Evolutionary conservation across 2,329 filamentous ascomycete species (phyloP), one percentile per base, ranked within the genome.

Genomic region (Raffaelea ambrosiae): DNA sequence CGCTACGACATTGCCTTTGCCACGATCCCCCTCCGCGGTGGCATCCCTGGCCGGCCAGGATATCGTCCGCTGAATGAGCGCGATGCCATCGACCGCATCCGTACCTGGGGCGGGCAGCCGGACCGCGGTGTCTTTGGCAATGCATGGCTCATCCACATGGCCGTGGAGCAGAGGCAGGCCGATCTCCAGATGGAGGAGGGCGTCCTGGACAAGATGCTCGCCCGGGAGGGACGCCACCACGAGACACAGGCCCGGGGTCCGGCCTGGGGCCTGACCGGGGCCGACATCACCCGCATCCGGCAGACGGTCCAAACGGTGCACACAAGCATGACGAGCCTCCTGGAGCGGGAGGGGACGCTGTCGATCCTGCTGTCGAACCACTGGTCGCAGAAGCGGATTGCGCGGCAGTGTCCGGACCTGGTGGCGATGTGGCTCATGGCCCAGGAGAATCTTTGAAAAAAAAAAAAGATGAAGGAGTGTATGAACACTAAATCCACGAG

Each of bases 281-380:
- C n/a, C n/a, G n/a, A n/a, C n/a, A n/a, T n/a, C 18, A 21, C 20
- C 18, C 36, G 19, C 48, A 48, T 11, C 20, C 21, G 38, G 38
- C 31, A 10, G 31, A n/a, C 5, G 36, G 50, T 48, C 45, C 44
- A 18, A 4, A 33, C 11, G n/a, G 54, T 55, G 35, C 53, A 54
- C 40, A 31, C 50, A 41, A 39, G 20, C 14, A 49, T 55, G 49
- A 20, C 16, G 8, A 16, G 20, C 20, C 42, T 55, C 7, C 21
- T 13, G 2, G 14, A 18, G 3, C 23, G 39, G 5, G 54, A 54
- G 29, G 38, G 46, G 19, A 33, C 47, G 8, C 41, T 55, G 13
- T 54, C 54, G 20, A 44, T 55, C 16, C 16, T 55, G 49, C 39
- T 55, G 40, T 55, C 54, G 36, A 55, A 55, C 48, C 52, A 55